These are phyloP conservation scores for Balakata baccata DNA, from an alignment of 345 rosid genomes.

Conservation along the genomic window DNA sequence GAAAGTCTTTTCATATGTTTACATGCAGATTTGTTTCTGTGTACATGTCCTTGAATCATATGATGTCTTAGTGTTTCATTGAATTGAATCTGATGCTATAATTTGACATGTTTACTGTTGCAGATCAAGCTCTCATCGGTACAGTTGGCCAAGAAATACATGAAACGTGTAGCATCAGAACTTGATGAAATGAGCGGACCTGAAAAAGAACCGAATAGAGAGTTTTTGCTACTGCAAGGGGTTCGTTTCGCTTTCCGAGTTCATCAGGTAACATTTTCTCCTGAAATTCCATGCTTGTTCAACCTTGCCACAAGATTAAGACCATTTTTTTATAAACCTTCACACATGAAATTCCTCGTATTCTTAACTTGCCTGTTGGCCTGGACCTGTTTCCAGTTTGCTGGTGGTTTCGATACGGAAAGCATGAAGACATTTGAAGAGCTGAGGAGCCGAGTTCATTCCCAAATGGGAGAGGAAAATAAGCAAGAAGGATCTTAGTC, in stretches of 20 bases:
- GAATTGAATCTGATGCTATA: neutral
- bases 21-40: too few relatives aligned
- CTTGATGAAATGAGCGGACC: conserved; percentile 71
- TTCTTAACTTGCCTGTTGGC: neutral
- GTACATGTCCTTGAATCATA: too few relatives aligned
- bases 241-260: conserved; percentile 94
- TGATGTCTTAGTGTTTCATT: neutral
- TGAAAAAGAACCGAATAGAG: conserved; percentile 92
- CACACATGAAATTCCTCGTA: neutral
- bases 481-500: conserved; percentile 33
- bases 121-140: conserved; percentile 97
- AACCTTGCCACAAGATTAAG: neutral
- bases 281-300: neutral
- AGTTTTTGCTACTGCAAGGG: conserved; percentile 89
- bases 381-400: conserved; percentile 55
- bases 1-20: too few relatives aligned
- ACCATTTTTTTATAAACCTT: neutral
- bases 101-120: conserved; percentile 12
- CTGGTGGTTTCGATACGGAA: conserved; percentile 95
- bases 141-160: conserved; percentile 88
- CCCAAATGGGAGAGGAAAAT: conserved; percentile 47
- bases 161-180: conserved; percentile 88
- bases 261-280: conserved; percentile 62
- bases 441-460: conserved; percentile 63
- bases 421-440: conserved; percentile 99